Evolutionary conservation across 371 early-diverging fungal genomes (phyloP).

Genomic region (Syncephalastrum racemosum): DNA sequence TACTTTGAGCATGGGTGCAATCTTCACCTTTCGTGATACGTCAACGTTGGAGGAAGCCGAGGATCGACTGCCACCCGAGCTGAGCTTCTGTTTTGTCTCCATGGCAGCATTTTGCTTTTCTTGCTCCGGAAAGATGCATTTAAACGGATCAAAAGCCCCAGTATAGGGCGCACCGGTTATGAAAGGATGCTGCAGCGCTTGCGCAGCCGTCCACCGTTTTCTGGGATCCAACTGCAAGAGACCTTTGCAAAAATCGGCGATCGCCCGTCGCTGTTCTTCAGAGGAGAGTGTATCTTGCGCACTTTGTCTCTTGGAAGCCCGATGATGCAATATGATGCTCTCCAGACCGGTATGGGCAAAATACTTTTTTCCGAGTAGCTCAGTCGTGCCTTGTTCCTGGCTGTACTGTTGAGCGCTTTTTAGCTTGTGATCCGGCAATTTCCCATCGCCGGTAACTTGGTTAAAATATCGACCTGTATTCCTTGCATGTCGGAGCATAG

Average conservation of each 20-base stretch:
- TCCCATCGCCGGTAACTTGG: constrained; percentile 32
- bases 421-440: constrained; percentile 50
- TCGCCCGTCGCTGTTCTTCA: constrained; percentile 48
- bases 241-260: constrained; percentile 87
- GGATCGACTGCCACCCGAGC: too few species aligned
- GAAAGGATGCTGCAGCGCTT: constrained; percentile 91
- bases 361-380: constrained; percentile 80
- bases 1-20: constrained; percentile 11
- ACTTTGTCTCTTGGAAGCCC: not conserved
- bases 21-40: constrained; percentile 9
- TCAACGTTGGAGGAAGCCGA: not conserved
- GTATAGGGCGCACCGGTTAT: constrained; percentile 61
- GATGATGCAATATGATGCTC: constrained; percentile 8
- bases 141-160: constrained; percentile 1
- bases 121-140: not conserved
- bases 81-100: not conserved
- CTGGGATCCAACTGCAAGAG: constrained; percentile 83
- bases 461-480: constrained; percentile 73
- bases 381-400: constrained; percentile 60
- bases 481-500: constrained; percentile 86
- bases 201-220: constrained; percentile 86
- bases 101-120: not conserved
- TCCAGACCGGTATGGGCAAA: constrained; percentile 70
- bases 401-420: constrained; percentile 79
- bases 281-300: not conserved